These are phyloP conservation scores for Helicostylum pulchrum DNA, from an alignment of 192 early-diverging fungal genomes.

Conservation along the genomic window DNA sequence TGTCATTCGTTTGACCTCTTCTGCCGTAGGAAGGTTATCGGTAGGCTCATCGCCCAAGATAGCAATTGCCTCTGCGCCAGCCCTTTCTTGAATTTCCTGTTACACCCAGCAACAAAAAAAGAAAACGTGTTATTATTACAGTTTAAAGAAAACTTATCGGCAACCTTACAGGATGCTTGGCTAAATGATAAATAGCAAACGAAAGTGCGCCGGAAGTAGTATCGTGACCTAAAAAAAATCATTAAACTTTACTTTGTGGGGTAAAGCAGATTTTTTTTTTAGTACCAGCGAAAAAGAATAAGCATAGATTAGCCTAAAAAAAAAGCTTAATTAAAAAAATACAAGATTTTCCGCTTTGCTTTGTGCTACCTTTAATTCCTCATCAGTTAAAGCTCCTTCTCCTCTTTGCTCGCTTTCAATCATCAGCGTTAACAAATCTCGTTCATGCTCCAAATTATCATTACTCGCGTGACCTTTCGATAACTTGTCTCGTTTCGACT, in stretches of 20 bases:
- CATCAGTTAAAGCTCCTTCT: not conserved
- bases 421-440: slow-evolving; percentile 33
- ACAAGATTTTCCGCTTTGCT: not conserved
- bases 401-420: slow-evolving; percentile 18
- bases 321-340: not conserved
- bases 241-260: not conserved
- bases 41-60: slow-evolving; percentile 51
- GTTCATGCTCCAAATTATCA: slow-evolving; percentile 14
- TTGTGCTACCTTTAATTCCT: not conserved
- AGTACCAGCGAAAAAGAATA: slow-evolving; percentile 55
- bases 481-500: too few species aligned
- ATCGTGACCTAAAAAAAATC: slow-evolving; percentile 15
- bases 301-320: slow-evolving; percentile 16
- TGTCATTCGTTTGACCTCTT: slow-evolving; percentile 47
- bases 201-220: slow-evolving; percentile 34
- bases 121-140: too few species aligned
- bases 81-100: slow-evolving; percentile 52
- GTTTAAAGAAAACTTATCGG: too few species aligned
- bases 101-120: slow-evolving; percentile 28
- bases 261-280: slow-evolving; percentile 32
- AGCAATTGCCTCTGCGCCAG: slow-evolving; percentile 45
- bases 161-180: slow-evolving; percentile 39
- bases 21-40: slow-evolving; percentile 49
- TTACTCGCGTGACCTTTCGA: not conserved
- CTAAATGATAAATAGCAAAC: slow-evolving; percentile 46